Evolutionary conservation across 2,329 filamentous ascomycete species (phyloP), one percentile per base, ranked within the genome.

Genomic region (Karstenula rhodostoma): DNA sequence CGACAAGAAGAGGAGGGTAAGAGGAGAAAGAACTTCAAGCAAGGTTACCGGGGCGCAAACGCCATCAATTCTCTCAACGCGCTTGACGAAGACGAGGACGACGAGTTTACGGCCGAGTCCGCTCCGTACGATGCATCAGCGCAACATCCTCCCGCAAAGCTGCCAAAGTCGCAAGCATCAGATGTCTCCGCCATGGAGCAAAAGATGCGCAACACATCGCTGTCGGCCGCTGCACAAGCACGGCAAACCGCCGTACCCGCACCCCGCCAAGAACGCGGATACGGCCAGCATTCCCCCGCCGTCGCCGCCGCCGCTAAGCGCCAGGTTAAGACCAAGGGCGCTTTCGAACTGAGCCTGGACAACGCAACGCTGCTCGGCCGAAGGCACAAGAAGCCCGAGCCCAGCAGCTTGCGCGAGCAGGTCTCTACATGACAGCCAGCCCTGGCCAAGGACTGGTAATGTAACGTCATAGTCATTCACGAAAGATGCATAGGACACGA

Each of bases 1-100:
- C 86, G 95, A 49, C 93, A 98, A 78, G 95, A 98, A 79, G 95
- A 99, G 76, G 95, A 98, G 78, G 90, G 88, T 71, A 98, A 97
- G 81, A 89, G 93, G 56, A 88, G 93, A 65, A 96, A 96, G 78
- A 92, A 96, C 73, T 86, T 94, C 69, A 83, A 87, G 80, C 84
- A 94, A 83, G 86, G 90, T 70, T 83, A 90, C 81, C 77, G 89
- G 72, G 80, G 89, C 63, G 83, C 80, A 7, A 87, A 87, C 25
- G 87, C 87, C 7, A 86, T 96, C 64, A 89, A 84, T 67, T 84
- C 83, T 9, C 82, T 91, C 59, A 90, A 90, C 64, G 82, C 86
- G 0, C 82, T 90, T 6, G 87, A 90, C 64, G 87, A 90, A 73
- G 83, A 84, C 59, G 86, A 88, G 62, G 85, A 89, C 35, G 84